Conservation (phyloP, 345 rosid species). For the Mangifera indica region DNA sequence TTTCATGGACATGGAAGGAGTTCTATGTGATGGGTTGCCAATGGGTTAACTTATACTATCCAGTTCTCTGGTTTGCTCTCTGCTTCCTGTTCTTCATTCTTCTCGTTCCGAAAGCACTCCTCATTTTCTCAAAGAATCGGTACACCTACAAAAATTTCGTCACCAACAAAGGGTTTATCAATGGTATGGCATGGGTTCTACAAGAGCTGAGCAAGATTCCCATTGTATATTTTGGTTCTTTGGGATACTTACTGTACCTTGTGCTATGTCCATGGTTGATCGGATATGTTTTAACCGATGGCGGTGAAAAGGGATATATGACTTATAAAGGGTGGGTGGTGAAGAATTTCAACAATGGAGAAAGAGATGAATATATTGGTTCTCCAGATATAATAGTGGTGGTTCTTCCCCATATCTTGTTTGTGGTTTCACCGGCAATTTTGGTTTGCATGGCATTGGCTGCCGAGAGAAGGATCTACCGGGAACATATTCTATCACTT, state of each 20-base stretch:
- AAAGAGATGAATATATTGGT: slow-evolving; percentile 56
- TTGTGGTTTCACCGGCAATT: slow-evolving; percentile 63
- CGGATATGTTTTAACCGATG: slow-evolving; percentile 65
- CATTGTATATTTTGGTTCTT: slow-evolving; percentile 59
- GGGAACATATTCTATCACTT: slow-evolving; percentile 46
- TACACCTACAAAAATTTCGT: slow-evolving; percentile 51
- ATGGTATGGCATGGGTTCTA: slow-evolving; percentile 54
- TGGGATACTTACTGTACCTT: slow-evolving; percentile 64
- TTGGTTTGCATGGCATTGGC: slow-evolving; percentile 53
- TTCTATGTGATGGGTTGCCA: slow-evolving; percentile 84
- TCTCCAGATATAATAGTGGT: slow-evolving; percentile 81
- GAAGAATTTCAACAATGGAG: slow-evolving; percentile 26
- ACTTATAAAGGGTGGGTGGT: slow-evolving; percentile 85
- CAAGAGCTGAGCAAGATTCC: slow-evolving; percentile 71
- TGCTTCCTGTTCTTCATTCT: slow-evolving; percentile 45
- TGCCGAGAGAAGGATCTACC: slow-evolving; percentile 63
- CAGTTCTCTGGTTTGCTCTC: slow-evolving; percentile 58
- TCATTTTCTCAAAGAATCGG: slow-evolving; percentile 47
- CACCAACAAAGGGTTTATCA: slow-evolving; percentile 45
- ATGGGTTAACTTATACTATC: slow-evolving; percentile 72
- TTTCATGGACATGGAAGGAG: slow-evolving; percentile 95
- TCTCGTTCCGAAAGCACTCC: slow-evolving; percentile 56
- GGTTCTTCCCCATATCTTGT: slow-evolving; percentile 76
- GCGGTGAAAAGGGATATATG: slow-evolving; percentile 63
- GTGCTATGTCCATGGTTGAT: slow-evolving; percentile 70